A percentile compares a stretch with the other conserved stretches of the same genome.
Evolutionary conservation across 2,329 filamentous ascomycete species (phyloP).

Genomic region (Dendryphion nanum): DNA sequence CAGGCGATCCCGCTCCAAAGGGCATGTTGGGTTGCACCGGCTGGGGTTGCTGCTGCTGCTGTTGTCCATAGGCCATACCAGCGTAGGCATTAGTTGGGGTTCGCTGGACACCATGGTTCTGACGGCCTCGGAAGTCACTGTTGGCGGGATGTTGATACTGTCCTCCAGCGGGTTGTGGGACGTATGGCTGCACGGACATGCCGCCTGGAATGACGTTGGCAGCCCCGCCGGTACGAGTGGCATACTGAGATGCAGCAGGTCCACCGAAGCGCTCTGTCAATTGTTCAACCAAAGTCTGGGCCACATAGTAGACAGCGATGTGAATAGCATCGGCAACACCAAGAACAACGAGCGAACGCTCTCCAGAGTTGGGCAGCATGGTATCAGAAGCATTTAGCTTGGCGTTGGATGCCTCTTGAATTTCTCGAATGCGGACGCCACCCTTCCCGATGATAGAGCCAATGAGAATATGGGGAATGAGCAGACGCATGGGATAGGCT

Average conservation of each 20-base stretch:
- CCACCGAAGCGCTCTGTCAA: constrained; percentile 95
- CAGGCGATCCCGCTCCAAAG: constrained; percentile 71
- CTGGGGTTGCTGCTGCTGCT: not conserved
- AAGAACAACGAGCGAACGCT: constrained; percentile 96
- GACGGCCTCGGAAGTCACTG: constrained; percentile 63
- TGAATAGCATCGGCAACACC: constrained; percentile 97
- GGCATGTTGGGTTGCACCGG: constrained; percentile 58
- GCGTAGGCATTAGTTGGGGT: constrained; percentile 73
- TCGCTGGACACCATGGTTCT: constrained; percentile 64
- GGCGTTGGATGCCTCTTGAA: constrained; percentile 95
- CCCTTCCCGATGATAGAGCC: constrained; percentile 98
- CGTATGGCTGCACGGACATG: constrained; percentile 99
- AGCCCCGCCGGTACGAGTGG: constrained; percentile 88
- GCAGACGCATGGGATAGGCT: constrained; percentile 91
- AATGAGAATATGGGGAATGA: constrained; percentile 95
- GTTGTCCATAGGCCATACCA: constrained; percentile 43
- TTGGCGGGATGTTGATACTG: constrained; percentile 90
- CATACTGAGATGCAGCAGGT: constrained; percentile 95
- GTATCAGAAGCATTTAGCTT: constrained; percentile 95
- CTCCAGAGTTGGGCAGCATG: constrained; percentile 89
- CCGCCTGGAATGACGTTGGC: constrained; percentile 92
- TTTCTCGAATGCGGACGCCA: constrained; percentile 93
- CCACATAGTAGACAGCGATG: constrained; percentile 98
- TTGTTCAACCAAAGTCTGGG: constrained; percentile 96
- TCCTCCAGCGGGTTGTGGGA: constrained; percentile 86